phyloP scores from a whole-genome alignment of 805 yeast genomes.

The Pichia ethanolica region DNA sequence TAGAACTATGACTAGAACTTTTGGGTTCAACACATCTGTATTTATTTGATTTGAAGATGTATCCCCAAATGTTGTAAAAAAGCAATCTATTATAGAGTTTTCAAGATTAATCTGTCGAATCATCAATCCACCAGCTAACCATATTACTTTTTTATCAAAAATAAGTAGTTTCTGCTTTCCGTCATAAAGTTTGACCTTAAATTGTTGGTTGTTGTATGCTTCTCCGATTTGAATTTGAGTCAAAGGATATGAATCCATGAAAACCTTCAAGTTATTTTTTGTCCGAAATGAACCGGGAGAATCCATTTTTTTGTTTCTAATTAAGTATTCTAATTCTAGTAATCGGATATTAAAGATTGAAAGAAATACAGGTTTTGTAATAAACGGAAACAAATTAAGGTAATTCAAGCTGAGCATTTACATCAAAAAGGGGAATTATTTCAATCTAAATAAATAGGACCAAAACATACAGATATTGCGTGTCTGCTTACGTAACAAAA shows the following conservation, averaged over 20 bases:
- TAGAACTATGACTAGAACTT: slow-evolving; percentile 48
- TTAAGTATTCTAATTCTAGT: neutral
- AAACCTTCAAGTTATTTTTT: neutral
- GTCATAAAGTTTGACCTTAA: slow-evolving; percentile 16
- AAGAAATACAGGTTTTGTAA: too few relatives aligned
- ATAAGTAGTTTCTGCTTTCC: slow-evolving; percentile 20
- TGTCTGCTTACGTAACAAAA: too few relatives aligned
- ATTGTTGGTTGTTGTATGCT: neutral
- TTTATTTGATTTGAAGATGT: neutral
- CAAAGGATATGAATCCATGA: neutral
- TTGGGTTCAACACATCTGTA: neutral
- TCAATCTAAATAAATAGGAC: too few relatives aligned
- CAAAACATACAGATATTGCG: too few relatives aligned
- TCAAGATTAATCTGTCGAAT: slow-evolving; percentile 43
- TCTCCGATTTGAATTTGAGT: neutral
- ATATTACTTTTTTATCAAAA: slow-evolving; percentile 32
- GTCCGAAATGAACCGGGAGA: neutral
- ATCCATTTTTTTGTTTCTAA: neutral
- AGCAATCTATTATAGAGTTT: slow-evolving; percentile 49
- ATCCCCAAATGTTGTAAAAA: slow-evolving; percentile 46
- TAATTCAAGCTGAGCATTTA: too few relatives aligned
- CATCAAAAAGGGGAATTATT: too few relatives aligned
- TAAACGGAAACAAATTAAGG: too few relatives aligned
- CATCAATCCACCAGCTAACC: slow-evolving; percentile 44
- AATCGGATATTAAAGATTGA: too few relatives aligned